Evolutionary conservation across 2,329 filamentous ascomycete genomes (phyloP).

Genomic region (Hirsutella thompsonii): DNA sequence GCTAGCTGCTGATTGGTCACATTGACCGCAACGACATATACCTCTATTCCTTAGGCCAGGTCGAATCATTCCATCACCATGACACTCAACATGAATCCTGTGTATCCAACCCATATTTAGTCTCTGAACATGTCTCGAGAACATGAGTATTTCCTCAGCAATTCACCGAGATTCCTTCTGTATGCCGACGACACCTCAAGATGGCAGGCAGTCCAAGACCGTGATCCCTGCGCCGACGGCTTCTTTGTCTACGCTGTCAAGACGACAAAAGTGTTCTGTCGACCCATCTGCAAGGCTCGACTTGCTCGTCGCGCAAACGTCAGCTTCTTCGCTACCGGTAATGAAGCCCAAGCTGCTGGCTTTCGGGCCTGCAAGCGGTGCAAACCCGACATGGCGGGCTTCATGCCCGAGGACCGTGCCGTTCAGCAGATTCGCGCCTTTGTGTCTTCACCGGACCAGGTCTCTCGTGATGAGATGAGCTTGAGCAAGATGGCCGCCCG

Average conservation of each 20-base stretch:
- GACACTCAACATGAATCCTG: too few relatives aligned
- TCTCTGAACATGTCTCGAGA: too few relatives aligned
- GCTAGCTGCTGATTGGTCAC: neutral
- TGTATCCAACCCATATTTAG: too few relatives aligned
- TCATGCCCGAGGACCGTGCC: conserved; percentile 28
- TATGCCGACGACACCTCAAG: conserved; percentile 14
- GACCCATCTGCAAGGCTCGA: conserved; percentile 46
- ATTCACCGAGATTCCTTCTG: conserved; percentile 6
- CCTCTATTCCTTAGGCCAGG: too few relatives aligned
- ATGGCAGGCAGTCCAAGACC: conserved; percentile 22
- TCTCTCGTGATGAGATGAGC: conserved; percentile 10
- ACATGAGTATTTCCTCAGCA: neutral
- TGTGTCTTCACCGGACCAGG: conserved; percentile 8
- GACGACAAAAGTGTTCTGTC: conserved; percentile 41
- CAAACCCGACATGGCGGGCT: conserved; percentile 25
- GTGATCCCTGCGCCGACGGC: conserved; percentile 22
- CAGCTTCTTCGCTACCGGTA: conserved; percentile 33
- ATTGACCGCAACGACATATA: neutral
- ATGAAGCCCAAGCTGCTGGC: conserved; percentile 31
- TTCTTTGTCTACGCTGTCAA: conserved; percentile 29
- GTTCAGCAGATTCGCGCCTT: conserved; percentile 26
- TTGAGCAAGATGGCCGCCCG: conserved; percentile 34
- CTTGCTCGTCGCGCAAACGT: conserved; percentile 49
- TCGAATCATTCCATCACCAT: too few relatives aligned
- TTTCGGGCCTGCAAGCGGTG: conserved; percentile 48